phyloP scores from a whole-genome alignment of 768 basidiomycete species.

The Peribolospora baueri region DNA sequence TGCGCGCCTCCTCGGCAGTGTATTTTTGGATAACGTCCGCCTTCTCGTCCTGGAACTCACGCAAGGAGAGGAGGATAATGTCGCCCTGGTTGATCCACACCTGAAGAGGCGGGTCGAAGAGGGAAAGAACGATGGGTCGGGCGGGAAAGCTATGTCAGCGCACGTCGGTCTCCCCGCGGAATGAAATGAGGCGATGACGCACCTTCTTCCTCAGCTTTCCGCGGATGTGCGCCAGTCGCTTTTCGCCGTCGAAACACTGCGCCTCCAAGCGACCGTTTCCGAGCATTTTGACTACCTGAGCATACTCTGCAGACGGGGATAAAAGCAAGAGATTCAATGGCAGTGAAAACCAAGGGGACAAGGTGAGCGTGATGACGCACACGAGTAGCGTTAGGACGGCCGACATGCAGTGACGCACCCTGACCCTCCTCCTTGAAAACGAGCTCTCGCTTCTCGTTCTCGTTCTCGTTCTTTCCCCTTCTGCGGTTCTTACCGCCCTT shows the following conservation, averaged over 20 bases:
- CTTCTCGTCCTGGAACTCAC: constrained; percentile 98
- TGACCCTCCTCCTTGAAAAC: constrained; percentile 98
- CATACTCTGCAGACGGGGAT: constrained; percentile 43
- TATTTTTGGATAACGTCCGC: constrained; percentile 99
- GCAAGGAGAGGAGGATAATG: constrained; percentile 75
- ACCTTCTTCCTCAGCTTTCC: constrained; percentile 99
- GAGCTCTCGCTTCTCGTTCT: constrained; percentile 92
- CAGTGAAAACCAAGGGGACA: too few relatives aligned
- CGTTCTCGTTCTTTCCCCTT: constrained; percentile 99
- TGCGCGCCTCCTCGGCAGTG: constrained; percentile 57
- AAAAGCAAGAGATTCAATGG: background rate
- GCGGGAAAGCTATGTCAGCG: background rate
- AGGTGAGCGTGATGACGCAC: too few relatives aligned
- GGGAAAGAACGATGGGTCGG: background rate
- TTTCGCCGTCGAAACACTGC: constrained; percentile 93
- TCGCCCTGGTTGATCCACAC: constrained; percentile 99
- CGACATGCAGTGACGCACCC: constrained; percentile 18
- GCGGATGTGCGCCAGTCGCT: constrained; percentile 86
- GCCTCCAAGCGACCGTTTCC: constrained; percentile 94
- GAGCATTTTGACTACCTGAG: constrained; percentile 94
- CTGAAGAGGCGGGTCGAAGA: constrained; percentile 22
- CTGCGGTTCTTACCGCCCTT: constrained; percentile 98
- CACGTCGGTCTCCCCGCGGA: too few relatives aligned
- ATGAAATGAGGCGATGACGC: constrained; percentile 9
- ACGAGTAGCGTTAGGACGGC: too few relatives aligned